These are phyloP conservation scores for Juglanconis juglandina DNA, from an alignment of 2,329 filamentous ascomycete species.

Conservation along the genomic window DNA sequence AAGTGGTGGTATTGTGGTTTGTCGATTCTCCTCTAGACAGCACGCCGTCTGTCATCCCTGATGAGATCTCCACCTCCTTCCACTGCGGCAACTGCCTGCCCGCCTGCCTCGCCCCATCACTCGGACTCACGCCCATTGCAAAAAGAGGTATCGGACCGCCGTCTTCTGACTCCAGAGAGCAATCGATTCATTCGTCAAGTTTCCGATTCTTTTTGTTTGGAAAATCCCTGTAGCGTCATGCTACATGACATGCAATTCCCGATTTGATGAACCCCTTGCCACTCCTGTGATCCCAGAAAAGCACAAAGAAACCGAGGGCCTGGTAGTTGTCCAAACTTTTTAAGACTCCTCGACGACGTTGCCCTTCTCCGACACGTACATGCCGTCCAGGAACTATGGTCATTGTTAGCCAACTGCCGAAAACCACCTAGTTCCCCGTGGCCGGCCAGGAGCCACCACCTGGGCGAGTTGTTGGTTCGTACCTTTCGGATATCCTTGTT, in stretches of 20 bases:
- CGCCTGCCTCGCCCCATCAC: neutral
- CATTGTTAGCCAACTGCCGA: conserved; percentile 14
- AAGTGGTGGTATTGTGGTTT: neutral
- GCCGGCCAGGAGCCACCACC: neutral
- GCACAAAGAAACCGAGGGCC: conserved; percentile 35
- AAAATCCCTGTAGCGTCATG: conserved; percentile 29
- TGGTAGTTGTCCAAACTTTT: conserved; percentile 16
- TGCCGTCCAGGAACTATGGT: conserved; percentile 92
- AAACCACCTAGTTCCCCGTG: neutral
- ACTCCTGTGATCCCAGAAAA: conserved; percentile 62
- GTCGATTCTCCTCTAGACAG: neutral
- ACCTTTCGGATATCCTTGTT: conserved; percentile 99
- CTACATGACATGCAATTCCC: conserved; percentile 58
- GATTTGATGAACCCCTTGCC: conserved; percentile 54
- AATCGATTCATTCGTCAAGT: conserved; percentile 27
- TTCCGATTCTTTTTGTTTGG: conserved; percentile 27
- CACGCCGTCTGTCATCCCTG: neutral
- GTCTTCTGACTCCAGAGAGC: conserved; percentile 14
- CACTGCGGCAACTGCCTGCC: neutral
- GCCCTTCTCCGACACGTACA: conserved; percentile 98
- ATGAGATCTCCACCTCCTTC: neutral
- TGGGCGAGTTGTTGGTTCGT: neutral
- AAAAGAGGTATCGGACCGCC: conserved; percentile 5
- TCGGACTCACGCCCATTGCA: conserved; percentile 8
- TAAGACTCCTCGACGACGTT: conserved; percentile 74